A percentile compares a stretch with the other conserved stretches of the same genome.
These are phyloP conservation scores for Beauveria brongniartii DNA, from an alignment of 2,329 filamentous ascomycete species.

Conservation along the genomic window DNA sequence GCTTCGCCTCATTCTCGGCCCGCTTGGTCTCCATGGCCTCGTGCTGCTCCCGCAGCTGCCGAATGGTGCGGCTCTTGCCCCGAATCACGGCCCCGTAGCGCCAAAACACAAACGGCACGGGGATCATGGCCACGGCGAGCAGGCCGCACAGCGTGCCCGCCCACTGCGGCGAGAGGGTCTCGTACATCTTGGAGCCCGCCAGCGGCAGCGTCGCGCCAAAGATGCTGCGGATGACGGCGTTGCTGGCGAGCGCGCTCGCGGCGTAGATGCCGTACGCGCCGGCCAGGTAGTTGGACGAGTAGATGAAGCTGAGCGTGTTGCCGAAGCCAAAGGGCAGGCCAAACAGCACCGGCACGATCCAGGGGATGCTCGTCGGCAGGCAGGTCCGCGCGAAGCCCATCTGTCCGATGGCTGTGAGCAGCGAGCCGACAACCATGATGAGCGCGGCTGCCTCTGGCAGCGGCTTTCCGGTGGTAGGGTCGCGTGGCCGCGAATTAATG, in stretches of 20 bases:
- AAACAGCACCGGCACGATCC: conserved; percentile 70
- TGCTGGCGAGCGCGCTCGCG: conserved; percentile 72
- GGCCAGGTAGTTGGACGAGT: conserved; percentile 71
- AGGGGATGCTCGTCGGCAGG: conserved; percentile 67
- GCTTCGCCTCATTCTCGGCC: conserved; percentile 22
- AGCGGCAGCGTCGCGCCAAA: conserved; percentile 13
- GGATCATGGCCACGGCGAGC: conserved; percentile 65
- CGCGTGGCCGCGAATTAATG: conserved; percentile 67
- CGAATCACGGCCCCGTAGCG: conserved; percentile 47
- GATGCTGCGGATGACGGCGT: conserved; percentile 38
- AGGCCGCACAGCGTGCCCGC: conserved; percentile 67
- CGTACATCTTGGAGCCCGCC: conserved; percentile 57
- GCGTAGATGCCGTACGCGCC: conserved; percentile 74
- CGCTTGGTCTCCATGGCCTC: conserved; percentile 26
- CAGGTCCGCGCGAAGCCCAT: conserved; percentile 87
- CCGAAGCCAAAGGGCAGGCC: conserved; percentile 73
- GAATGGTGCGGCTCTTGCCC: conserved; percentile 39
- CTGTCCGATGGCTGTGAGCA: conserved; percentile 69
- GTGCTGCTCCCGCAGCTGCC: conserved; percentile 37
- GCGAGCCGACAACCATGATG: conserved; percentile 68
- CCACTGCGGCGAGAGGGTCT: conserved; percentile 64
- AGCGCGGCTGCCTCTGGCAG: conserved; percentile 74
- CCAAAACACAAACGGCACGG: conserved; percentile 76
- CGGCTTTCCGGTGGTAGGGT: conserved; percentile 65
- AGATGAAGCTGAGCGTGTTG: conserved; percentile 74